phyloP scores from a whole-genome alignment of 345 rosid genomes.

The Litchi chinensis region DNA sequence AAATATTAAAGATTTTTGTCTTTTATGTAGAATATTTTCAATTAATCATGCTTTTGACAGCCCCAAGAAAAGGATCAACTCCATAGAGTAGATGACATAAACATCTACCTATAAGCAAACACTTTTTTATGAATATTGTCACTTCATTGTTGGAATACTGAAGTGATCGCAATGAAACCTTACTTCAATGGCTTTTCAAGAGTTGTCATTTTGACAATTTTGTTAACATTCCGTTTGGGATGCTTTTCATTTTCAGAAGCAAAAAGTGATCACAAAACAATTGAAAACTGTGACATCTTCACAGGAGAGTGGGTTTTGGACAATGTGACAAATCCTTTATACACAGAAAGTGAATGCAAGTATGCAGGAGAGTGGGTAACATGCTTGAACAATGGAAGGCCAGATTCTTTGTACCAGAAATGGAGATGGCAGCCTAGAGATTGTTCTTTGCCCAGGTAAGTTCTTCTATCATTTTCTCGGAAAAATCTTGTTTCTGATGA shows the following conservation, averaged over 20 bases:
- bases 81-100: not conserved
- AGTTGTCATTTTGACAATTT: slow-evolving; percentile 28
- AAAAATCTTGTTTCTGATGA: not conserved
- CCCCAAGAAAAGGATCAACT: not conserved
- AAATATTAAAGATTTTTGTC: not conserved
- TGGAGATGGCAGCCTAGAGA: slow-evolving; percentile 98
- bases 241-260: slow-evolving; percentile 22
- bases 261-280: not conserved
- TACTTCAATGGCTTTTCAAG: slow-evolving; percentile 30
- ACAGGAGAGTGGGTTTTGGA: slow-evolving; percentile 82
- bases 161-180: slow-evolving; percentile 22
- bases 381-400: slow-evolving; percentile 80
- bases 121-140: not conserved
- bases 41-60: not conserved
- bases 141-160: not conserved
- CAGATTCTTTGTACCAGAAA: slow-evolving; percentile 73
- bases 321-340: slow-evolving; percentile 58
- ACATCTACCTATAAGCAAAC: not conserved
- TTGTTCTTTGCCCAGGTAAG: slow-evolving; percentile 81
- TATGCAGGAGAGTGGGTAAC: slow-evolving; percentile 61
- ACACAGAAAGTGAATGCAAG: slow-evolving; percentile 77
- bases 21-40: not conserved
- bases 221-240: slow-evolving; percentile 51
- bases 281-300: slow-evolving; percentile 65
- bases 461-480: too few relatives aligned